Base-by-base conservation (phyloP, 2,329 filamentous ascomycete species). In the Dactylellina drechsleri region DNA sequence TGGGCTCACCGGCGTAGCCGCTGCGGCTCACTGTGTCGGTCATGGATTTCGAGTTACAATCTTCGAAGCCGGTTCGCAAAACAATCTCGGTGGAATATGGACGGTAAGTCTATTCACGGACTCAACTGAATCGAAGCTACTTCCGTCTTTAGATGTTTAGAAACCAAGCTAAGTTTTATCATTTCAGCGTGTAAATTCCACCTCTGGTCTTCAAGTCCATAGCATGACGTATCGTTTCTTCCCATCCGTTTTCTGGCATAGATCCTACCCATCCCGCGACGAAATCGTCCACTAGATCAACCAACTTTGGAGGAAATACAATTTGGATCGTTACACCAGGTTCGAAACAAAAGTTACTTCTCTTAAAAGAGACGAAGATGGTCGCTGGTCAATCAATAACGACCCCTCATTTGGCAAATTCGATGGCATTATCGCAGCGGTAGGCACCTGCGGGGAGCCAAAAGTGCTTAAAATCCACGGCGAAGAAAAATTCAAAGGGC, bases 211-310 rank as follows among this genome's bases (percentile, higher is more conserved):
- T 0, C 92, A 95, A 79, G 93, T 96, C 20, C 91, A 96, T 81
- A 92, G 89, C 18, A 81, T 93, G 70, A 95, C 95, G 92, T 96
- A 94, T 81, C 87, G 92, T 20, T 96, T 96, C 81, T 91, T 94
- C 78, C 92, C 92, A 0, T 91, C 90, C 0, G 87, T 96, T 0
- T 85, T 87, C 75, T 96, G 91, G 88, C 84, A 87, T 40, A 84
- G 85, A 31, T 91, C 91, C n/a, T 96, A 96, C 79, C 92, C 92
- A 0, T 86, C 89, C 75, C 89, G 91, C 58, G 83, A 90, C 77
- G 88, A 93, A 81, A 95, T 96, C 73, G 84, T 93, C 50, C 85
- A 85, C 23, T 89, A 93, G 80, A 89, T 95, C 10, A 85, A 85
- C 16, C 82, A 89, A 73, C 83, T 96, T 0, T 96, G 92, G 92